Evolutionary conservation across 768 basidiomycete genomes (phyloP).

Genomic region (Hypholoma sublateritium): DNA sequence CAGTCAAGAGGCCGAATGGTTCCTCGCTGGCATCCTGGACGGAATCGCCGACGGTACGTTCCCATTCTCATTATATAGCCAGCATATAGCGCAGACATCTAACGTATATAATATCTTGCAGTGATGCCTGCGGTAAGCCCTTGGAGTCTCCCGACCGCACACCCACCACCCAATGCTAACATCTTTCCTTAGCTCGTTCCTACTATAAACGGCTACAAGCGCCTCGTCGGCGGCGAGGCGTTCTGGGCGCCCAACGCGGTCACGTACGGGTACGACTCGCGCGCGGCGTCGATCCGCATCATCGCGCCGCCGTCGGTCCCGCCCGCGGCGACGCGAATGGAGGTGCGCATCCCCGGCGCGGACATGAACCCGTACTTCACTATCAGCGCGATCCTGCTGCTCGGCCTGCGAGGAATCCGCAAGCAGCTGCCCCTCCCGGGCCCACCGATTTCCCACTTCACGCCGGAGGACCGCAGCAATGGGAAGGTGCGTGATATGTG

Average conservation of each 20-base stretch:
- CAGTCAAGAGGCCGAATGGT: slow-evolving; percentile 83
- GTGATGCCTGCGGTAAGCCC: slow-evolving; percentile 79
- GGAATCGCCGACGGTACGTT: slow-evolving; percentile 84
- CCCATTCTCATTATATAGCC: neutral
- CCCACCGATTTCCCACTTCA: slow-evolving; percentile 66
- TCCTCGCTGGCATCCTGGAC: slow-evolving; percentile 90
- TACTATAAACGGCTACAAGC: slow-evolving; percentile 96
- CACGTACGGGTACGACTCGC: slow-evolving; percentile 95
- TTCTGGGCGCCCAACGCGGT: slow-evolving; percentile 94
- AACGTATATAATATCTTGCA: slow-evolving; percentile 17
- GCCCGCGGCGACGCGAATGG: slow-evolving; percentile 80
- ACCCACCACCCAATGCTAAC: neutral
- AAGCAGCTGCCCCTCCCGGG: slow-evolving; percentile 66
- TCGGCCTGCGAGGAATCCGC: slow-evolving; percentile 87
- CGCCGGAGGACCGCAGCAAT: slow-evolving; percentile 53
- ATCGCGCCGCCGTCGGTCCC: slow-evolving; percentile 90
- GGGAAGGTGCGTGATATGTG: slow-evolving; percentile 43
- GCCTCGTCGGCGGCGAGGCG: slow-evolving; percentile 88
- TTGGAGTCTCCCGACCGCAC: neutral
- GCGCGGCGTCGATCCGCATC: slow-evolving; percentile 88
- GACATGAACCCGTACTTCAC: slow-evolving; percentile 96
- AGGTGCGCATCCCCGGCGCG: slow-evolving; percentile 93
- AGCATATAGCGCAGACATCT: neutral
- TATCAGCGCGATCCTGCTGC: slow-evolving; percentile 80
- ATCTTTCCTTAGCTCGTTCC: slow-evolving; percentile 61